Conservation (phyloP, 2,329 filamentous ascomycete genomes). For the Xylariaceae sp. region DNA sequence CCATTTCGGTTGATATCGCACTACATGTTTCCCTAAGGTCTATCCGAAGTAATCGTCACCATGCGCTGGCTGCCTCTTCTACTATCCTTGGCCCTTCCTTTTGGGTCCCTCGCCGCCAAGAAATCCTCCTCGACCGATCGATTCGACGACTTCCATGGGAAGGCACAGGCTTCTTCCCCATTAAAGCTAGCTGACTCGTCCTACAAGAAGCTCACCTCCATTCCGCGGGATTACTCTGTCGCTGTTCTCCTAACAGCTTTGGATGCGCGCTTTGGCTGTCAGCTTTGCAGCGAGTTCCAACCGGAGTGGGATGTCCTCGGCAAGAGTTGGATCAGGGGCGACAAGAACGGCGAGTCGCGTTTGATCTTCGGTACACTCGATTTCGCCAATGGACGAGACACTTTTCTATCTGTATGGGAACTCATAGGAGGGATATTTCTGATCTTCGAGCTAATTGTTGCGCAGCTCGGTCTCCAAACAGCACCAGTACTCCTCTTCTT, state of each 20-base stretch:
- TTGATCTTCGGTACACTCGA: constrained; percentile 84
- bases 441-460: constrained; percentile 6
- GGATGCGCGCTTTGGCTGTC: constrained; percentile 80
- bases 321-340: constrained; percentile 84
- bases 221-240: constrained; percentile 81
- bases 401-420: constrained; percentile 78
- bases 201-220: constrained; percentile 75
- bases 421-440: constrained; percentile 12
- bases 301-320: constrained; percentile 89
- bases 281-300: constrained; percentile 87
- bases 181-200: constrained; percentile 76
- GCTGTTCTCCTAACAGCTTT: constrained; percentile 85
- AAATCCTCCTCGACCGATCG: constrained; percentile 57
- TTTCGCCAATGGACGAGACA: constrained; percentile 79
- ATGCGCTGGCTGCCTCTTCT: constrained; percentile 72
- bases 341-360: constrained; percentile 72
- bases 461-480: constrained; percentile 87
- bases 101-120: constrained; percentile 66
- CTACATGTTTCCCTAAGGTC: constrained; percentile 14
- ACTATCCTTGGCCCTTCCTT: constrained; percentile 63
- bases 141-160: constrained; percentile 71
- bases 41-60: constrained; percentile 39
- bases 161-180: constrained; percentile 66
- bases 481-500: constrained; percentile 89
- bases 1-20: background rate